Percentiles rank a stretch among this genome's conserved stretches.
phyloP scores from a whole-genome alignment of 2,329 filamentous ascomycete genomes.

The Fusarium graminum region DNA sequence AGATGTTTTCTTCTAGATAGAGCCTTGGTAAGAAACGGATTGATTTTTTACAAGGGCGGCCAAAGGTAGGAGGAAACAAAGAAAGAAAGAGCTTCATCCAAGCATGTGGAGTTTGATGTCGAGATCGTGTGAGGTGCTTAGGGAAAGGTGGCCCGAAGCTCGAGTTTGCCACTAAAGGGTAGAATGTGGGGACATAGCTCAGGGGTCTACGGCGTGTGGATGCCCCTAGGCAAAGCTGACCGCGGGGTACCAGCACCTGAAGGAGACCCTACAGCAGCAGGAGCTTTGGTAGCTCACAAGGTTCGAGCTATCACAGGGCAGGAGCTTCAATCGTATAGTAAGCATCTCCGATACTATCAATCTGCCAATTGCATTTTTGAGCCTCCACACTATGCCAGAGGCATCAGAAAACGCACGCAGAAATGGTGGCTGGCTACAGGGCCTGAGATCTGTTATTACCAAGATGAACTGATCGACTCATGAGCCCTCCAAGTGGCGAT shows the following conservation, averaged over 20 bases:
- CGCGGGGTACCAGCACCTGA: conserved; percentile 45
- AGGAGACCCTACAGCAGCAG: conserved; percentile 17
- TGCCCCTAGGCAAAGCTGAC: conserved; percentile 28
- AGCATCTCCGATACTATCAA: background rate
- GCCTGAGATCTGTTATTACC: conserved; percentile 13
- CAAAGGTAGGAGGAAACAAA: conserved; percentile 28
- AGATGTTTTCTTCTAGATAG: conserved; percentile 14
- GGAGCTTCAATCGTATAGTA: background rate
- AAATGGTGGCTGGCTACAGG: conserved; percentile 12
- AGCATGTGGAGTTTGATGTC: conserved; percentile 41
- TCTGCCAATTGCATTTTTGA: background rate
- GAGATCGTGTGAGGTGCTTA: conserved; percentile 50
- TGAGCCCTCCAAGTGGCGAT: conserved; percentile 13
- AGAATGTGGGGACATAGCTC: conserved; percentile 48
- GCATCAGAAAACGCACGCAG: background rate
- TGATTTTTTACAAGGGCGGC: conserved; percentile 42
- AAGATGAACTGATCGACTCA: conserved; percentile 16
- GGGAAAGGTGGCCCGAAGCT: conserved; percentile 54
- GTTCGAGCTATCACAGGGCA: conserved; percentile 5
- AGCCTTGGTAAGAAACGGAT: conserved; percentile 42
- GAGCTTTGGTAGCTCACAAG: conserved; percentile 17
- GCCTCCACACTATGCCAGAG: background rate
- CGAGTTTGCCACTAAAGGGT: conserved; percentile 44
- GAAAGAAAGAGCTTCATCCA: conserved; percentile 40
- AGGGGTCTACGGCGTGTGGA: conserved; percentile 35